phyloP scores from a whole-genome alignment of 2,329 filamentous ascomycete species.

The Penicillium brasilianum region DNA sequence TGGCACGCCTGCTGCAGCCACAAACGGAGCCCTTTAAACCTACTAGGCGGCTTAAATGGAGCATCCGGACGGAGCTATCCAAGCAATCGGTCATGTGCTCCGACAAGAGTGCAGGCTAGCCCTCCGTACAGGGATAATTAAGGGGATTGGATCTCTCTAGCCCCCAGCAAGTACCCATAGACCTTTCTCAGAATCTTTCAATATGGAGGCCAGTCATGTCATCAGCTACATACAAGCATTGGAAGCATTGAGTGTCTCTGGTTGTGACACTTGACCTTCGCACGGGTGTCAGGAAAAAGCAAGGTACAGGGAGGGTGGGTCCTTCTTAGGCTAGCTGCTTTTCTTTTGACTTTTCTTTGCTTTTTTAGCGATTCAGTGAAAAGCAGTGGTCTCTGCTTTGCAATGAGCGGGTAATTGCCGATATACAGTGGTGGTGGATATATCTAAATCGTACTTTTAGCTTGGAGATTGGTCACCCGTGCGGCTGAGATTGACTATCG shows the following conservation, averaged over 20 bases:
- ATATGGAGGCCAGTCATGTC: not conserved
- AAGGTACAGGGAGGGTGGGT: not conserved
- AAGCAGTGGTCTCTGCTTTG: conserved; percentile 1
- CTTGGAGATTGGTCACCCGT: not conserved
- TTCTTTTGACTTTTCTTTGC: not conserved
- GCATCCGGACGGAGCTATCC: not conserved
- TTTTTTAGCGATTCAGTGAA: not conserved
- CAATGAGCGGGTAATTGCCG: not conserved
- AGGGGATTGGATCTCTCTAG: not conserved
- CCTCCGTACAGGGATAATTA: not conserved
- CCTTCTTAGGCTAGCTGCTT: not conserved
- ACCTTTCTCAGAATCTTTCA: not conserved
- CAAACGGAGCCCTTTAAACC: not conserved
- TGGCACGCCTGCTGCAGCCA: conserved; percentile 12
- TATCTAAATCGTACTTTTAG: not conserved
- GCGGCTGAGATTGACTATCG: conserved; percentile 4
- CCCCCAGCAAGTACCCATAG: too few species aligned
- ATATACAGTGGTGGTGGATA: not conserved
- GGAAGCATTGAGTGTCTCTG: not conserved
- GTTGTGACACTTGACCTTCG: not conserved
- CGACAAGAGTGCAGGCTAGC: not conserved
- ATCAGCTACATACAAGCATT: not conserved
- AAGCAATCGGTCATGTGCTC: not conserved
- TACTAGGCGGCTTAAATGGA: conserved; percentile 1
- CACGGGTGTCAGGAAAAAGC: not conserved